phyloP scores from a whole-genome alignment of 2,329 filamentous ascomycete species.

The Cladosporium sphaerospermum region DNA sequence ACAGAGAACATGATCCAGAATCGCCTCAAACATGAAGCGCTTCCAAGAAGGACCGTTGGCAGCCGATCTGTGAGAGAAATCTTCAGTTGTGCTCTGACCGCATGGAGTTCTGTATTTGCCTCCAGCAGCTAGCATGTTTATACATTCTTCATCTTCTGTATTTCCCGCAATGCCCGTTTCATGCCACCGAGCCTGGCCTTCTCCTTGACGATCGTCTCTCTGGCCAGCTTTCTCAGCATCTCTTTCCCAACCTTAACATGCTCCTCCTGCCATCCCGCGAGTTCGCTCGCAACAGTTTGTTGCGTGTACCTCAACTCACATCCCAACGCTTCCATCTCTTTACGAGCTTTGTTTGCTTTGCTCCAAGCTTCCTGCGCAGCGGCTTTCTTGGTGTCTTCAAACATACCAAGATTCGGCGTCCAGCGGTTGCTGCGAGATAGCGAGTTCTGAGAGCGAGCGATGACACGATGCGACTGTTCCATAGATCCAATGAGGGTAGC shows the following conservation, averaged over 20 bases:
- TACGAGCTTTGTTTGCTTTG: constrained; percentile 62
- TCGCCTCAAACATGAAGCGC: no score
- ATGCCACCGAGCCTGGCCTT: constrained; percentile 73
- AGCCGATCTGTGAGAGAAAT: no score
- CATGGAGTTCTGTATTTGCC: no score
- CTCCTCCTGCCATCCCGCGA: constrained; percentile 91
- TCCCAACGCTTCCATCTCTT: constrained; percentile 67
- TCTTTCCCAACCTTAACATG: constrained; percentile 70
- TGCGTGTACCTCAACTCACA: constrained; percentile 86
- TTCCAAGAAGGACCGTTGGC: no score
- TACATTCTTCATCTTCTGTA: constrained; percentile 18
- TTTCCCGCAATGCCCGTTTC: constrained; percentile 65
- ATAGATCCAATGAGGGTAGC: constrained; percentile 72
- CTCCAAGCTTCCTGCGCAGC: constrained; percentile 79
- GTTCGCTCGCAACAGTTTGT: constrained; percentile 82
- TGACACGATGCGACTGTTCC: constrained; percentile 62
- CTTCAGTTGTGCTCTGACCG: no score
- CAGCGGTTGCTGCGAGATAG: constrained; percentile 69
- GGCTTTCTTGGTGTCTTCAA: constrained; percentile 81
- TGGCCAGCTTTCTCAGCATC: constrained; percentile 70
- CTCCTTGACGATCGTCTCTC: constrained; percentile 73
- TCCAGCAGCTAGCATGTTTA: background rate
- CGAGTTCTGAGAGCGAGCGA: constrained; percentile 71
- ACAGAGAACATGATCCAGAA: no score
- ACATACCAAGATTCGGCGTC: constrained; percentile 57